These are phyloP conservation scores for Cucumis sativus DNA, from an alignment of 306 rosid species.

Conservation along the genomic window Cucumber_9930_V3 NC_026657.2:3592001-3592500, in stretches of 20 bases:
- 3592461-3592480: background rate
- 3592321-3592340: background rate
- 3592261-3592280: background rate
- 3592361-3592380: background rate
- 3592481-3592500: background rate
- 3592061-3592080: background rate
- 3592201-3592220: background rate
- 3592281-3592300: background rate
- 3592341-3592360: background rate
- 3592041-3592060: slow-evolving; percentile 4
- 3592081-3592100: background rate
- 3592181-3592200: background rate
- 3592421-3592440: background rate
- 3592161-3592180: background rate
- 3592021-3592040: slow-evolving; percentile 78
- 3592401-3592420: background rate
- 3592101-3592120: background rate
- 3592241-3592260: background rate
- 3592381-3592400: background rate
- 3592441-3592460: background rate
- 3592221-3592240: background rate
- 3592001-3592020: slow-evolving; percentile 89
- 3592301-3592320: background rate
- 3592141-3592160: background rate
- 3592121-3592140: background rate